These are phyloP conservation scores for Apophysomyces variabilis DNA, from an alignment of 371 early-diverging fungal species.

Conservation along the genomic window DNA sequence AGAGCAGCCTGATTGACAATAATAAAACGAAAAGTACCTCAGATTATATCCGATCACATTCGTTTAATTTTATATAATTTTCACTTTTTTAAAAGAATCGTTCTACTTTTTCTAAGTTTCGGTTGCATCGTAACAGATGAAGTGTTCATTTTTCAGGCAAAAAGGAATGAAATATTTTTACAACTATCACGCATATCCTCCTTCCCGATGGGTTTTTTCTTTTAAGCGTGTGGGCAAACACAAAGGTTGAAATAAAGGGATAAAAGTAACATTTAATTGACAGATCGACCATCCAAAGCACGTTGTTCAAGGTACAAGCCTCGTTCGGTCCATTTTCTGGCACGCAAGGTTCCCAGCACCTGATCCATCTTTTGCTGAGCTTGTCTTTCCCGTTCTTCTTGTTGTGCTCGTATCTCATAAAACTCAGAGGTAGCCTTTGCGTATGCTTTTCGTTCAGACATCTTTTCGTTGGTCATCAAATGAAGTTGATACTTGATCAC, in stretches of 20 bases:
- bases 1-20: too few species aligned
- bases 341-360: conserved; percentile 24
- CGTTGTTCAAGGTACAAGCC: conserved; percentile 43
- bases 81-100: too few species aligned
- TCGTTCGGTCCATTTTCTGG: conserved; percentile 39
- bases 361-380: conserved; percentile 58
- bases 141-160: too few species aligned
- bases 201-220: not conserved
- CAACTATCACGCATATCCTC: not conserved
- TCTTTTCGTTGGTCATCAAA: conserved; percentile 66
- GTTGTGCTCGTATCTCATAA: conserved; percentile 71
- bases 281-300: conserved; percentile 23
- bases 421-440: conserved; percentile 72
- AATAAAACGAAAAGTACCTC: too few species aligned
- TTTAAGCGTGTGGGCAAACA: too few species aligned
- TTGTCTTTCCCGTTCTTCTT: conserved; percentile 72
- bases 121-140: too few species aligned
- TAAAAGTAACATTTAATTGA: not conserved
- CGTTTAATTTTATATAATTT: too few species aligned
- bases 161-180: not conserved
- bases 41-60: too few species aligned
- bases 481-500: conserved; percentile 80
- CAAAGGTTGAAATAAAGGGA: not conserved
- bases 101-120: too few species aligned
- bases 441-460: conserved; percentile 77